phyloP scores from a whole-genome alignment of 805 yeast species.

The Ogataea pini region DNA sequence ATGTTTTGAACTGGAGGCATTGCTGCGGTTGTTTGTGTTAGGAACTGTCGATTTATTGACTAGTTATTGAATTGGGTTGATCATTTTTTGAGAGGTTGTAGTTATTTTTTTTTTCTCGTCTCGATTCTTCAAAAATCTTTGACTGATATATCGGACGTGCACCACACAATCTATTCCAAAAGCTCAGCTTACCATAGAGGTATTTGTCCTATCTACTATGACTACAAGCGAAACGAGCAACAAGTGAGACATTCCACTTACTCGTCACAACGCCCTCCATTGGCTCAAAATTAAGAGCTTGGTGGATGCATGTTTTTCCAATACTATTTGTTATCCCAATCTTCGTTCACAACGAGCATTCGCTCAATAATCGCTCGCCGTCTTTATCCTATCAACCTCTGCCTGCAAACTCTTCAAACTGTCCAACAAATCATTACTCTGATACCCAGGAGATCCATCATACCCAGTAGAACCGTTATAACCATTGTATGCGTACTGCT shows the following conservation, averaged over 20 bases:
- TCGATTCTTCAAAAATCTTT: background rate
- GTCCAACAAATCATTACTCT: constrained; percentile 52
- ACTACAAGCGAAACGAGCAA: too few relatives aligned
- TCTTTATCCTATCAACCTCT: constrained; percentile 61
- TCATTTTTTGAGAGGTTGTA: too few relatives aligned
- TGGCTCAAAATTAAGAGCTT: too few relatives aligned
- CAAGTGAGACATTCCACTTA: too few relatives aligned
- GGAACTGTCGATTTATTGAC: background rate
- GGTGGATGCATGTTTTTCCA: too few relatives aligned
- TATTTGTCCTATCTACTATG: too few relatives aligned
- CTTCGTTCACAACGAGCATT: background rate
- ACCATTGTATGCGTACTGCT: background rate
- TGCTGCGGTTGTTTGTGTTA: background rate
- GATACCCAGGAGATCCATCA: background rate
- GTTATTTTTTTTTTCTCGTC: background rate
- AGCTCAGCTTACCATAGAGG: background rate
- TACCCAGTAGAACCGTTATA: constrained; percentile 19
- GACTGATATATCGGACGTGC: background rate
- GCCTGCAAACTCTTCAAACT: constrained; percentile 67
- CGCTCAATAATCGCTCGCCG: constrained; percentile 16
- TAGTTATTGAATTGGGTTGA: too few relatives aligned
- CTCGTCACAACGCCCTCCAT: too few relatives aligned
- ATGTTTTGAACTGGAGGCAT: constrained; percentile 74
- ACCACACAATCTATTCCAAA: constrained; percentile 4
- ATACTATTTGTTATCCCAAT: too few relatives aligned